A percentile compares a stretch with the other conserved stretches of the same genome.
Conservation (phyloP, 75 land plant species). For the Ceratopteris richardii region DNA sequence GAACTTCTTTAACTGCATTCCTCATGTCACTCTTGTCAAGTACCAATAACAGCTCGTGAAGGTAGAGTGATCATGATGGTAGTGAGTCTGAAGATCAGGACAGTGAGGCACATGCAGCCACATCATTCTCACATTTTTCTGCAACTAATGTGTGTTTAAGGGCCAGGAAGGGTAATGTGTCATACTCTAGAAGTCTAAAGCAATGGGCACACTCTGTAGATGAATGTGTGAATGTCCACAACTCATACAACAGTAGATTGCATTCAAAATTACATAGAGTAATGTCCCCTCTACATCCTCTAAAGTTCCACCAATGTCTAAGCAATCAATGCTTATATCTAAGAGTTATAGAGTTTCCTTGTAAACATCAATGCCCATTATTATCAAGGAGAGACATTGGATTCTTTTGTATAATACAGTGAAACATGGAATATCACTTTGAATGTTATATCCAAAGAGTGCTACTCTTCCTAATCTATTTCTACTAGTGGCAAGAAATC, state of each 20-base stretch:
- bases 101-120: too few species aligned
- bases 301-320: conserved; percentile 25
- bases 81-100: too few species aligned
- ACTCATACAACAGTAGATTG: too few species aligned
- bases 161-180: too few species aligned
- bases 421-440: conserved; percentile 93
- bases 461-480: conserved; percentile 60
- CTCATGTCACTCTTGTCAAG: conserved; percentile 41
- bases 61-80: neutral
- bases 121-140: too few species aligned
- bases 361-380: conserved; percentile 61
- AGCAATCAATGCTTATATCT: conserved; percentile 65
- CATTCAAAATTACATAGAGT: neutral
- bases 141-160: too few species aligned
- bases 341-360: conserved; percentile 50
- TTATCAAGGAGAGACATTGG: conserved; percentile 85
- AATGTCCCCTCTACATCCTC: neutral
- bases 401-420: conserved; percentile 75
- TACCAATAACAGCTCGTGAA: conserved; percentile 13
- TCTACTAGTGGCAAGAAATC: conserved; percentile 79
- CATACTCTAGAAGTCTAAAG: too few species aligned
- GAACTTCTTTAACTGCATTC: conserved; percentile 49
- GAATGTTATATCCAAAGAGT: conserved; percentile 78
- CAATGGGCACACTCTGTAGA: too few species aligned
- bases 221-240: too few species aligned